Evolutionary conservation across 805 yeast species (phyloP).

Genomic region (Metschnikowia noctiluminum): DNA sequence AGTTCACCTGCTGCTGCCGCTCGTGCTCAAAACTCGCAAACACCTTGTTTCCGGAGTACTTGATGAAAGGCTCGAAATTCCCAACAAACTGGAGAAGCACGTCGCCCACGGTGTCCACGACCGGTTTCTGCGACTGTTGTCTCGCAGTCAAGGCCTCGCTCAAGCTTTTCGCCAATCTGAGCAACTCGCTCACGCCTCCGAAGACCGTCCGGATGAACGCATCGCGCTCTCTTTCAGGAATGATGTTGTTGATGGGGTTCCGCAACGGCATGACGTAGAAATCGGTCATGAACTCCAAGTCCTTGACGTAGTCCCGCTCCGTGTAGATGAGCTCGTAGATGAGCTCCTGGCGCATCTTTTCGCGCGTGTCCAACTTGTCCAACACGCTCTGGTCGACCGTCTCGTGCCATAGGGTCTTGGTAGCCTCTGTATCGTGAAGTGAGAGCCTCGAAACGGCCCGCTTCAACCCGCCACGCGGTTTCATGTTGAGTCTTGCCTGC

Average conservation of each 20-base stretch:
- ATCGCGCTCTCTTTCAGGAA: constrained; percentile 85
- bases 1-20: constrained; percentile 85
- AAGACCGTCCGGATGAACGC: constrained; percentile 89
- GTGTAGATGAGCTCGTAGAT: constrained; percentile 92
- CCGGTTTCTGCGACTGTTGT: constrained; percentile 76
- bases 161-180: constrained; percentile 75
- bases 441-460: constrained; percentile 71
- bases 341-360: constrained; percentile 90
- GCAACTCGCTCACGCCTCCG: constrained; percentile 83
- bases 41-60: constrained; percentile 91
- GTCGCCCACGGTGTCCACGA: constrained; percentile 84
- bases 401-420: constrained; percentile 88
- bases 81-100: constrained; percentile 80
- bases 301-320: constrained; percentile 93
- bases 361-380: constrained; percentile 75
- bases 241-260: constrained; percentile 67
- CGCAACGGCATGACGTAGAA: constrained; percentile 90
- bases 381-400: constrained; percentile 80
- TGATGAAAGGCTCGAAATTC: constrained; percentile 85
- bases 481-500: constrained; percentile 86
- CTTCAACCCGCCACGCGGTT: constrained; percentile 79
- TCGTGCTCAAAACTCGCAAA: constrained; percentile 95
- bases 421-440: constrained; percentile 64
- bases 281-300: constrained; percentile 87
- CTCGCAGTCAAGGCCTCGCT: constrained; percentile 87